Conservation (phyloP, 208 protist species). For the Trypanosoma scelopori region DNA sequence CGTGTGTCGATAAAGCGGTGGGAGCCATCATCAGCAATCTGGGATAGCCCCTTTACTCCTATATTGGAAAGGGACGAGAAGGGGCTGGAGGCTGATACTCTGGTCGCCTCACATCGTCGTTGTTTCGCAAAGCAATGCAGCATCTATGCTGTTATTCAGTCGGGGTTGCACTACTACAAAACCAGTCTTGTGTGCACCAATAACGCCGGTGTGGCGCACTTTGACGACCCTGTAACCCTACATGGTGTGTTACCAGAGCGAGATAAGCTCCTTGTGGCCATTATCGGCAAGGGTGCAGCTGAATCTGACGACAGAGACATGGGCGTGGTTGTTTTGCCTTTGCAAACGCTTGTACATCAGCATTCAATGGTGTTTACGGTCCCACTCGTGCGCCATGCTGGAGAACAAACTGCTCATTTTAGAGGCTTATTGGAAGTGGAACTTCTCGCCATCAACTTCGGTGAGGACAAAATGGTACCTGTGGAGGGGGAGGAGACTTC, state of each 20-base stretch:
- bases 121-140: background rate
- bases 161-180: slow-evolving; percentile 23
- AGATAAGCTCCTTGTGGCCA: slow-evolving; percentile 23
- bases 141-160: slow-evolving; percentile 26
- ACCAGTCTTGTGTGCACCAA: background rate
- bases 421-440: slow-evolving; percentile 31
- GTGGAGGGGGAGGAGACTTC: slow-evolving; percentile 5
- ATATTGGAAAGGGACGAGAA: background rate
- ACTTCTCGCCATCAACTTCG: slow-evolving; percentile 21
- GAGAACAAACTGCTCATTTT: slow-evolving; percentile 22
- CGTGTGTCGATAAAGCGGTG: slow-evolving; percentile 26
- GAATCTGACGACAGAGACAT: slow-evolving; percentile 7
- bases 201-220: slow-evolving; percentile 4
- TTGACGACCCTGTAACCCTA: slow-evolving; percentile 16
- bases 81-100: background rate
- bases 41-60: slow-evolving; percentile 18
- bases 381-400: slow-evolving; percentile 27
- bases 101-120: background rate
- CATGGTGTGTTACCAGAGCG: slow-evolving; percentile 16
- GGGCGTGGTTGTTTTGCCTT: slow-evolving; percentile 10
- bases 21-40: slow-evolving; percentile 4
- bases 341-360: slow-evolving; percentile 4
- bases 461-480: background rate
- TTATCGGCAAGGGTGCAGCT: slow-evolving; percentile 18
- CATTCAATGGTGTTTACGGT: slow-evolving; percentile 2